phyloP scores from a whole-genome alignment of 208 protist genomes.

The Crithidia mellificae region DNA sequence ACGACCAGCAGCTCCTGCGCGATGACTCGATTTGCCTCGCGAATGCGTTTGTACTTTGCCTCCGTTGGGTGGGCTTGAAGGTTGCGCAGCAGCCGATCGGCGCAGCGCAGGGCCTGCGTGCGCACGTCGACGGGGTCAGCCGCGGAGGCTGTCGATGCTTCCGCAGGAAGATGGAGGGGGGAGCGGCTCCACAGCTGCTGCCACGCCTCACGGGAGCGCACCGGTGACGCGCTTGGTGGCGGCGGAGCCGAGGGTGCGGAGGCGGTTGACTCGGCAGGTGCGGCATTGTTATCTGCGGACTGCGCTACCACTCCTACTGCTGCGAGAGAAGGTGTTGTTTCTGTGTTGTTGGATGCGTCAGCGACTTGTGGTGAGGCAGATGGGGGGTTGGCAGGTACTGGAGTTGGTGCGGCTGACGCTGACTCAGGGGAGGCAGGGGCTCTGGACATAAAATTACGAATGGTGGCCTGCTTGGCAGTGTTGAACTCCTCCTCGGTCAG shows the following conservation, averaged over 20 bases:
- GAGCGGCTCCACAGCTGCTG: conserved; percentile 19
- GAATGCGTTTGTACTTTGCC: conserved; percentile 55
- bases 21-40: conserved; percentile 42
- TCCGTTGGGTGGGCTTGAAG: conserved; percentile 40
- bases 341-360: too few relatives aligned
- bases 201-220: conserved; percentile 14
- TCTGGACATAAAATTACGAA: conserved; percentile 26
- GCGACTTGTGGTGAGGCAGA: not conserved
- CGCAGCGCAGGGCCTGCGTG: conserved; percentile 38
- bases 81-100: conserved; percentile 57
- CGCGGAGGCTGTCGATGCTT: not conserved
- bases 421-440: too few relatives aligned
- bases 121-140: conserved; percentile 19
- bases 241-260: not conserved
- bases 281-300: too few relatives aligned
- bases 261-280: too few relatives aligned
- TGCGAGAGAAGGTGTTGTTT: too few relatives aligned
- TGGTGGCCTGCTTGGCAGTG: conserved; percentile 49
- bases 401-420: not conserved
- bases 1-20: conserved; percentile 51
- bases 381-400: not conserved
- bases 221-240: not conserved
- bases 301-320: too few relatives aligned
- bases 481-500: conserved; percentile 69
- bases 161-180: not conserved